phyloP scores from a whole-genome alignment of 495 filamentous ascomycete genomes.

The Neurospora tetraspora region DNA sequence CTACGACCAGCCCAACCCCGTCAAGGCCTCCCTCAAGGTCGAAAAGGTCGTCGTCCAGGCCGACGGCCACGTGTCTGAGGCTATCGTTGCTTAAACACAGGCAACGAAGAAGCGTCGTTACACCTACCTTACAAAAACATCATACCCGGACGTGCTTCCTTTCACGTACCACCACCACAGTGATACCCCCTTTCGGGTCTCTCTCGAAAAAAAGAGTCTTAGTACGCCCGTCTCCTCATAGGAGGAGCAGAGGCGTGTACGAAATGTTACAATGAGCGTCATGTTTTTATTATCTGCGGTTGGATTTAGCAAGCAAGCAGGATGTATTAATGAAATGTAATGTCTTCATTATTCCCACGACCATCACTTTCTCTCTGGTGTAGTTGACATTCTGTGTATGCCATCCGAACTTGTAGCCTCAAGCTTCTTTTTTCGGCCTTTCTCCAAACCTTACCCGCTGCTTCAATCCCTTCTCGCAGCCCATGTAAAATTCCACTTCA shows the following conservation, averaged over 20 bases:
- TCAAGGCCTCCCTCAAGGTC: constrained; percentile 39
- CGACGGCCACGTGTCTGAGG: constrained; percentile 45
- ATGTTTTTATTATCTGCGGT: not conserved
- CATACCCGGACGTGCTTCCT: not conserved
- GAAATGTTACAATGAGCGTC: not conserved
- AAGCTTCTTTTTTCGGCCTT: not conserved
- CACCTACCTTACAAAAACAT: not conserved
- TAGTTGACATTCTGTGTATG: not conserved
- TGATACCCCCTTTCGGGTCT: not conserved
- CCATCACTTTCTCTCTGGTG: not conserved
- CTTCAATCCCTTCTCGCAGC: not conserved
- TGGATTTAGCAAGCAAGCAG: not conserved
- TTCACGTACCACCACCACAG: not conserved
- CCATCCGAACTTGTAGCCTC: not conserved
- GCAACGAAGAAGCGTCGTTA: not conserved
- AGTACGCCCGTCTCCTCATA: not conserved
- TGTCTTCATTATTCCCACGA: not conserved
- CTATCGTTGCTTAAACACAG: constrained; percentile 24
- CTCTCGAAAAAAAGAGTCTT: not conserved
- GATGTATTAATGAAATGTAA: not conserved
- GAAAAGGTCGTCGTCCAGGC: constrained; percentile 45
- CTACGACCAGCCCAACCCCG: constrained; percentile 38
- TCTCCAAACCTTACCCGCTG: not conserved
- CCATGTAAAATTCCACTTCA: not conserved
- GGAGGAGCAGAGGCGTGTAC: not conserved